These are phyloP conservation scores for Parmelia sp. DNA, from an alignment of 495 filamentous ascomycete genomes.

Conservation along the genomic window DNA sequence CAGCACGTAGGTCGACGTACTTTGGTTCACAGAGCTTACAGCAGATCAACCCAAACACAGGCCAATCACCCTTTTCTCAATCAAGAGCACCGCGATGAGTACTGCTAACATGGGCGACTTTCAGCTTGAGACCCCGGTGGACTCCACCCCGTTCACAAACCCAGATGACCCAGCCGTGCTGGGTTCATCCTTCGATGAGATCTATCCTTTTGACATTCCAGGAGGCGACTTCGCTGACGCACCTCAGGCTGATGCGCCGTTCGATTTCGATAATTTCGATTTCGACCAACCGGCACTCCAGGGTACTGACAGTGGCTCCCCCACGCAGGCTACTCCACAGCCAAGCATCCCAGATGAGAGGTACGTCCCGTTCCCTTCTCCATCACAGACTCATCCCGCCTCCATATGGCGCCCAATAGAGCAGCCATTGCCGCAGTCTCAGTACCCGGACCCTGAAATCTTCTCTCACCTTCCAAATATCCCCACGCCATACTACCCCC, in stretches of 20 bases:
- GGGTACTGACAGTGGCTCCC: not conserved
- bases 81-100: not conserved
- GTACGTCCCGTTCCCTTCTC: not conserved
- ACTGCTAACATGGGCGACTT: not conserved
- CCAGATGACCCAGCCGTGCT: not conserved
- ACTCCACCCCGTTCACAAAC: not conserved
- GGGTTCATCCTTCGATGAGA: not conserved
- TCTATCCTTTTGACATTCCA: not conserved
- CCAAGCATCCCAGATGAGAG: not conserved
- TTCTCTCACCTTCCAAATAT: not conserved
- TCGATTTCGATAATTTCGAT: not conserved
- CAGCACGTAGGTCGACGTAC: not conserved
- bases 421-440: not conserved
- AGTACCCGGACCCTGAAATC: not conserved
- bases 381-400: not conserved
- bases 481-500: not conserved
- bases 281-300: not conserved
- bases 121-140: not conserved
- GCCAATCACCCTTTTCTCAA: not conserved
- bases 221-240: not conserved
- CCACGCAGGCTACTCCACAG: not conserved
- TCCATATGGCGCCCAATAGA: not conserved
- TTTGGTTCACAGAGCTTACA: not conserved
- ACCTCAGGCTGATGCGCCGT: not conserved
- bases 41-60: not conserved